Evolutionary conservation across 1,284 basidiomycete genomes (phyloP), one percentile per base, ranked within the genome.

Genomic region (Cutaneotrichosporon sp.): DNA sequence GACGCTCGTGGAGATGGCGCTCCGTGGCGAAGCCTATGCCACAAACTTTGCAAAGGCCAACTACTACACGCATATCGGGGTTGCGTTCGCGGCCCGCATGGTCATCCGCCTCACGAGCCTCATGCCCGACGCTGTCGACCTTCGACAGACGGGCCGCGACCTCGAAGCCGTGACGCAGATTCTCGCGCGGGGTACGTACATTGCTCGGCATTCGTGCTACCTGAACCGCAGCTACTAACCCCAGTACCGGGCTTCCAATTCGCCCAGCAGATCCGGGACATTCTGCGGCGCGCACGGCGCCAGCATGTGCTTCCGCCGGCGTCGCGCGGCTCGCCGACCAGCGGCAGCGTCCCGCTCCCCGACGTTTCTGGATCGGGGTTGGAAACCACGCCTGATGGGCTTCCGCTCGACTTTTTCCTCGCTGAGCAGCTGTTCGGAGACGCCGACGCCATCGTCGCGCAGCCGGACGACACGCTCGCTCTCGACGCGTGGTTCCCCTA

Each of bases 191-290:
- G 74, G 74, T 76, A 51, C 58, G 60, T 30, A 36, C 5, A 3
- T 36, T 13, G 11, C 11, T n/a, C 9, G 4, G 2, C 6, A 16
- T 31, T 7, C 21, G 11, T 9, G 26, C 26, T 26, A 26, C 26
- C 26, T 26, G 26, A 26, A 26, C 26, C 26, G 26, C 22, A 22
- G 21, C 9, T 42, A 47, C 62, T 63, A 46, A 62, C 55, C 2
- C 30, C 58, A 75, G 77, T 79, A 0, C 77, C 77, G 7, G 76
- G 77, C 0, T 79, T 76, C 68, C 72, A 73, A 66, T 75, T 72
- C 55, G 73, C 74, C 4, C 63, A 70, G 36, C 61, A 73, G n/a
- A 69, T 77, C 9, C 72, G 72, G 22, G 73, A 74, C 10, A 69
- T 77, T 16, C 61, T 77, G 11, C 59, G 65, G 46, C 70, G 70